A percentile compares a stretch with the other conserved stretches of the same genome.
These are phyloP conservation scores for Fusarium humuli DNA, from an alignment of 2,329 filamentous ascomycete genomes.

Conservation along the genomic window DNA sequence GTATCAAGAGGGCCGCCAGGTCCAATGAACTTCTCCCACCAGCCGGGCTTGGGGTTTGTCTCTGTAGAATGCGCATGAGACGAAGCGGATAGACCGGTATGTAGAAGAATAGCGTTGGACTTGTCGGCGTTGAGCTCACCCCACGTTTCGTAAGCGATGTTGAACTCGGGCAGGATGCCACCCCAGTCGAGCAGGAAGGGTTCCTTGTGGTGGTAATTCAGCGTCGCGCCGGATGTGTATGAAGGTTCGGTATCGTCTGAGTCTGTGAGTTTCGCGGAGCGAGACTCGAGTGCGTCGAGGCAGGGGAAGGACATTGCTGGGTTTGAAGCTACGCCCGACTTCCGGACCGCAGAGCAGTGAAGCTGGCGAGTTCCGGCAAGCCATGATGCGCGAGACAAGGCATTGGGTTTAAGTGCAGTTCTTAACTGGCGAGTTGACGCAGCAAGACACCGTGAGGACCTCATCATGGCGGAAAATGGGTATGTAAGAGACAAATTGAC, in stretches of 20 bases:
- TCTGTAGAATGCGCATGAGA: slow-evolving; percentile 96
- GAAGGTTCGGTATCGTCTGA: slow-evolving; percentile 83
- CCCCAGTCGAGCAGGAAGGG: slow-evolving; percentile 93
- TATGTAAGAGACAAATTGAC: slow-evolving; percentile 1
- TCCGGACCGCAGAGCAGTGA: slow-evolving; percentile 36
- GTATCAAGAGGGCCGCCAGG: slow-evolving; percentile 88
- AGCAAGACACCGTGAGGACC: slow-evolving; percentile 37
- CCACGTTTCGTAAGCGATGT: slow-evolving; percentile 95
- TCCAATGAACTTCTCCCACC: slow-evolving; percentile 99
- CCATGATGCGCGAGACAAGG: slow-evolving; percentile 9
- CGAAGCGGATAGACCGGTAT: slow-evolving; percentile 95
- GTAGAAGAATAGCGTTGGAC: slow-evolving; percentile 90
- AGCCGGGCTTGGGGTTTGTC: slow-evolving; percentile 86
- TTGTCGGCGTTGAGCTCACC: slow-evolving; percentile 81
- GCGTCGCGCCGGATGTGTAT: slow-evolving; percentile 90
- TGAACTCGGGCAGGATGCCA: slow-evolving; percentile 87
- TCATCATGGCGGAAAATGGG: slow-evolving; percentile 39
- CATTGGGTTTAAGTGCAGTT: slow-evolving; percentile 5
- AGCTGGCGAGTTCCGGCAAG: slow-evolving; percentile 35
- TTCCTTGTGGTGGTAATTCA: slow-evolving; percentile 77
- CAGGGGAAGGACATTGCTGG: slow-evolving; percentile 91
- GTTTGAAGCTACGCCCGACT: slow-evolving; percentile 69
- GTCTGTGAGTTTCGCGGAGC: slow-evolving; percentile 78
- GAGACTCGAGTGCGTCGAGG: slow-evolving; percentile 83
- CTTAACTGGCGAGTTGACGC: slow-evolving; percentile 38